Evolutionary conservation across 495 filamentous ascomycete genomes (phyloP).

Genomic region (Oidiodendron maius): DNA sequence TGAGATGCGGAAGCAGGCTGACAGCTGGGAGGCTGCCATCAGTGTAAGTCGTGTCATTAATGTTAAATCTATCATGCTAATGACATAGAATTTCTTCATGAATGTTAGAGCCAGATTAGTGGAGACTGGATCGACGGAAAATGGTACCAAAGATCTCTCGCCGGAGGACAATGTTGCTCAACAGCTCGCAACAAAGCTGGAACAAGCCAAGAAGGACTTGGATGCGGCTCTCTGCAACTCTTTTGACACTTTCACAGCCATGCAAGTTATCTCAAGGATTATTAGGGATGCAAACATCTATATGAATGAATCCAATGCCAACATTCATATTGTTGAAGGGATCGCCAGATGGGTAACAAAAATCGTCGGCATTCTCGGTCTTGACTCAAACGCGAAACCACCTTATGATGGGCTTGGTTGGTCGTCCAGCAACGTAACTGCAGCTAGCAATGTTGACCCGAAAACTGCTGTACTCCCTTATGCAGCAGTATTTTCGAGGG

Average conservation of each 20-base stretch:
- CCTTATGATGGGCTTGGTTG: conserved; percentile 68
- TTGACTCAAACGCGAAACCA: conserved; percentile 60
- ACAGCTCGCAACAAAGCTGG: no score
- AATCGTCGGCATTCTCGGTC: conserved; percentile 78
- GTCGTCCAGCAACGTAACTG: conserved; percentile 59
- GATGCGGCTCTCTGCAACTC: conserved; percentile 72
- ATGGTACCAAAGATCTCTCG: no score
- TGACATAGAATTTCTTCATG: conserved; percentile 74
- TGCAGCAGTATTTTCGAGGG: conserved; percentile 28
- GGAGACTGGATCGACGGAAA: no score
- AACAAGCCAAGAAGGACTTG: conserved; percentile 58
- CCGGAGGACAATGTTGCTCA: no score
- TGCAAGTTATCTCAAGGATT: conserved; percentile 68
- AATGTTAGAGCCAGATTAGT: conserved; percentile 72
- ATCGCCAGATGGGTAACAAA: conserved; percentile 76
- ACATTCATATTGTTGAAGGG: conserved; percentile 47
- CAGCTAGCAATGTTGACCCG: conserved; percentile 40
- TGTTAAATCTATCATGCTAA: conserved; percentile 9
- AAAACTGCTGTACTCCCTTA: conserved; percentile 39
- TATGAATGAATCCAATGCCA: conserved; percentile 39
- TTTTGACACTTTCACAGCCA: conserved; percentile 77
- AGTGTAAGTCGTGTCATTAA: conserved; percentile 40
- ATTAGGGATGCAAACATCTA: conserved; percentile 70
- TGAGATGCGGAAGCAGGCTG: conserved; percentile 66
- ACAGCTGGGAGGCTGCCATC: conserved; percentile 73